Evolutionary conservation across 345 rosid species (phyloP).

Genomic region (Populus pruinosa): DNA sequence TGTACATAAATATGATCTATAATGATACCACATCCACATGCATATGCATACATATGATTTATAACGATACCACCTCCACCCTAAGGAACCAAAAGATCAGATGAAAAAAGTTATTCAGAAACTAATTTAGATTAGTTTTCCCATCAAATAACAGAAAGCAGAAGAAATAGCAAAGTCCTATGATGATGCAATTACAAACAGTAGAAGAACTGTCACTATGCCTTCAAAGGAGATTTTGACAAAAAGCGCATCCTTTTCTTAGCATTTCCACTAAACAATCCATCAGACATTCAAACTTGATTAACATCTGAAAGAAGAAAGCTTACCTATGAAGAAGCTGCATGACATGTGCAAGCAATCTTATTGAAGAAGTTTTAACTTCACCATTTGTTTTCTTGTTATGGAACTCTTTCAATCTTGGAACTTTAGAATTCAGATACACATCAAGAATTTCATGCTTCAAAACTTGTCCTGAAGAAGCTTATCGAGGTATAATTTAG

Average conservation of each 20-base stretch:
- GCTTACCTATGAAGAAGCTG: constrained; percentile 71
- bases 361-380: constrained; percentile 44
- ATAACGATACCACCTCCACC: background rate
- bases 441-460: constrained; percentile 70
- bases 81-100: background rate
- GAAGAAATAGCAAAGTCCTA: background rate
- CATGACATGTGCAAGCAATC: constrained; percentile 58
- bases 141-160: background rate
- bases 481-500: constrained; percentile 6
- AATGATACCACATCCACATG: background rate
- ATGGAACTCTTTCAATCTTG: constrained; percentile 72
- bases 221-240: background rate
- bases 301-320: background rate
- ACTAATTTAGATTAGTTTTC: background rate
- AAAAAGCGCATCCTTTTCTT: background rate
- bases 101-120: background rate
- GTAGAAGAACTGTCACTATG: background rate
- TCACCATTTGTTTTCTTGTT: constrained; percentile 46
- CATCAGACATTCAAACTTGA: background rate
- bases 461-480: constrained; percentile 66
- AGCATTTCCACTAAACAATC: background rate
- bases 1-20: background rate
- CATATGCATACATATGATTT: background rate
- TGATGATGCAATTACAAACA: background rate
- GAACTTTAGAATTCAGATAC: constrained; percentile 59